phyloP scores from a whole-genome alignment of 331 rosid species.

The Pyracantha coccinea region DNA sequence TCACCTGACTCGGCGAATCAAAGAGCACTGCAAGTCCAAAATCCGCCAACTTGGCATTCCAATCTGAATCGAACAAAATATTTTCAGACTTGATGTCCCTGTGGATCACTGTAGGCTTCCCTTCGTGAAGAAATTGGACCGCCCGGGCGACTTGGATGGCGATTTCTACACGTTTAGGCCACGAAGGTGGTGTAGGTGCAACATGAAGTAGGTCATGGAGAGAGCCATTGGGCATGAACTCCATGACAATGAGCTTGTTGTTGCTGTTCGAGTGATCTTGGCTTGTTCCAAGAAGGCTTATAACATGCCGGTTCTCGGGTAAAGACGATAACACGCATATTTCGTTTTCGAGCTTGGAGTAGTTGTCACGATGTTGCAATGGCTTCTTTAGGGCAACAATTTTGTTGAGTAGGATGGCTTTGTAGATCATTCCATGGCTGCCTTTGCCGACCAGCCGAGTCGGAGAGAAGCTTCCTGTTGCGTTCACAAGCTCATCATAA shows the following conservation, averaged over 20 bases:
- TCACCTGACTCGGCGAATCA: background rate
- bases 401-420: constrained; percentile 15
- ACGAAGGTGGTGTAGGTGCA: constrained; percentile 6
- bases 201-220: constrained; percentile 41
- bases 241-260: constrained; percentile 37
- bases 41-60: constrained; percentile 46
- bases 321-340: constrained; percentile 16
- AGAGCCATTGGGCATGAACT: constrained; percentile 52
- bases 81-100: constrained; percentile 51
- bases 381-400: constrained; percentile 46
- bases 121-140: constrained; percentile 37
- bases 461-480: constrained; percentile 38
- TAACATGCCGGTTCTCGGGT: constrained; percentile 12
- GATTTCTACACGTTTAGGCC: constrained; percentile 39
- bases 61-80: constrained; percentile 39
- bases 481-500: constrained; percentile 33
- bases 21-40: constrained; percentile 41
- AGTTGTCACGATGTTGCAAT: background rate
- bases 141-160: constrained; percentile 39
- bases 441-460: constrained; percentile 45
- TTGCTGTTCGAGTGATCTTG: background rate
- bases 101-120: constrained; percentile 37
- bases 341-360: constrained; percentile 39
- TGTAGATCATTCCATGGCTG: constrained; percentile 49
- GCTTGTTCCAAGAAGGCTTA: constrained; percentile 36